Percentiles rank a stretch among this genome's conserved stretches.
These are phyloP conservation scores for Penicillium sp. DNA, from an alignment of 2,329 filamentous ascomycete genomes.

Conservation along the genomic window DNA sequence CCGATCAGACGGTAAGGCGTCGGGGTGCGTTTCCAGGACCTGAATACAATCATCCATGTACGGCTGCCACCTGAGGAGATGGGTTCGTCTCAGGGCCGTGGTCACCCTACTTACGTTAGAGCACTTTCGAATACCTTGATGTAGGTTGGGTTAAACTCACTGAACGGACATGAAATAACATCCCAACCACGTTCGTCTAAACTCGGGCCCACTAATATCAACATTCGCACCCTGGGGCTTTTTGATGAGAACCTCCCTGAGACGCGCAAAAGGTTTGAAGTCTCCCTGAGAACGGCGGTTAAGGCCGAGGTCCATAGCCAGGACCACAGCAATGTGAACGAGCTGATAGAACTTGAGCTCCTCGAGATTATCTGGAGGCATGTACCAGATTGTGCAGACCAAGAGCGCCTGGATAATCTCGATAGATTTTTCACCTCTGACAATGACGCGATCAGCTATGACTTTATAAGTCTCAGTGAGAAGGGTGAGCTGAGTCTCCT, in stretches of 20 bases:
- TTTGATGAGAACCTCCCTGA: slow-evolving; percentile 42
- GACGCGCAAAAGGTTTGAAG: slow-evolving; percentile 31
- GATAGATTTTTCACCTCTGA: slow-evolving; percentile 75
- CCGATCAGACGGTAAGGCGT: slow-evolving; percentile 57
- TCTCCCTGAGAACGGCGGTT: slow-evolving; percentile 53
- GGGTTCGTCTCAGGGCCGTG: slow-evolving; percentile 58
- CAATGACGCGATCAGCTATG: slow-evolving; percentile 71
- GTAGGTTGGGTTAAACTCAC: slow-evolving; percentile 32
- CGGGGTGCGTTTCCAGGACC: slow-evolving; percentile 55
- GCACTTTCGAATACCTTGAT: neutral
- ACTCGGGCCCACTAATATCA: slow-evolving; percentile 56
- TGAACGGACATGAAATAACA: slow-evolving; percentile 62
- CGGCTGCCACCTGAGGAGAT: slow-evolving; percentile 59
- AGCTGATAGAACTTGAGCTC: slow-evolving; percentile 89
- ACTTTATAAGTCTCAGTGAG: slow-evolving; percentile 68
- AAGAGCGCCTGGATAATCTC: slow-evolving; percentile 79
- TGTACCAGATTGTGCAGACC: slow-evolving; percentile 78
- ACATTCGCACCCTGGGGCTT: slow-evolving; percentile 28
- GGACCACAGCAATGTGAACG: slow-evolving; percentile 74
- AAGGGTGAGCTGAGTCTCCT: slow-evolving; percentile 60
- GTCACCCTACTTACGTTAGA: slow-evolving; percentile 46
- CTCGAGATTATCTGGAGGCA: slow-evolving; percentile 76
- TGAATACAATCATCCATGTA: slow-evolving; percentile 64
- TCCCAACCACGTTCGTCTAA: slow-evolving; percentile 58
- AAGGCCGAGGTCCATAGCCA: slow-evolving; percentile 81